Base-by-base conservation (phyloP, 176 grass and related monocot species). In the Musa acuminata region DNA sequence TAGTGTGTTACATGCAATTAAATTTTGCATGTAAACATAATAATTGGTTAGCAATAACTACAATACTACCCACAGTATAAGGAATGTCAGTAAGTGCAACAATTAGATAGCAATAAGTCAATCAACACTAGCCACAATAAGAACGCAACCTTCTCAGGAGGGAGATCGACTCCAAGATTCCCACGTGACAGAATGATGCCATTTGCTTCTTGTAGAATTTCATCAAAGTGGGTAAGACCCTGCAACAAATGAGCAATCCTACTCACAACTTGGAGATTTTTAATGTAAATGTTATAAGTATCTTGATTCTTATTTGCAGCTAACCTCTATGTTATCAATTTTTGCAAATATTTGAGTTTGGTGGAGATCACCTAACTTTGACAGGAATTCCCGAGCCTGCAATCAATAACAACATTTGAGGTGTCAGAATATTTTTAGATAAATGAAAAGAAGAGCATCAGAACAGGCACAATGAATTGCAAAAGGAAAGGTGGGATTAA, bases 311-410 rank as follows among this genome's bases (percentile, higher is more conserved):
- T 76, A 70, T 51, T 69, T 72, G 55, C 11, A 81, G 74, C 53
- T 67, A 81, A 99, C 96, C 96, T 99, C 96, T 68, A 91, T 78
- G 64, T 93, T 99, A 77, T 99, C 96, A 77, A 95, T 99, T 86
- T 99, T 99, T 25, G 96, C 96, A 82, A 95, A 94, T 75, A 99
- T 99, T 77, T 91, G 88, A 75, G 96, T 95, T 72, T 99, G 96
- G n/a, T 76, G 80, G 13, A 99, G 95, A 87, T 94, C 90, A 22
- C 91, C 95, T 74, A 94, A 85, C 62, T 79, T 94, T 6, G 91
- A 94, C n/a, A 99, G 84, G 69, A 79, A 94, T 43, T 89, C 95
- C 6, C 95, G 77, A 71, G 95, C 95, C 95, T 99, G 84, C 29
- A 64, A 35, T 57, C 59, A 8, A 71, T 26, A 22, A 60, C 13